Conservation (phyloP, 78 protist genomes). For the Anaeramoeba flamelloides region DNA sequence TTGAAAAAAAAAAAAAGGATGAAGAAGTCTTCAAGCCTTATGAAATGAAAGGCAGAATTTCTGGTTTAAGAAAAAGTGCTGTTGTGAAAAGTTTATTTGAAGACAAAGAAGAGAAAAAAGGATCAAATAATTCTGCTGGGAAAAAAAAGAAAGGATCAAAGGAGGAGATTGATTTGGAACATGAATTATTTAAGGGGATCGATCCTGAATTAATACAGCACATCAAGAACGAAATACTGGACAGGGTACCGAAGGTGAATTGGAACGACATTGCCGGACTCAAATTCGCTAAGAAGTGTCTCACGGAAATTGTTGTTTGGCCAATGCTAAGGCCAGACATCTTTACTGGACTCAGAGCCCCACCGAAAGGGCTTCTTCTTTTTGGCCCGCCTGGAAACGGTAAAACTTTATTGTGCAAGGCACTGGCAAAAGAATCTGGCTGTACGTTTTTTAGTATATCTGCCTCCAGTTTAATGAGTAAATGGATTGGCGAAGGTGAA, state of each 20-base stretch:
- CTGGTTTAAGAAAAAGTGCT: too few species aligned
- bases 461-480: neutral
- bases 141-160: too few species aligned
- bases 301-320: constrained; percentile 36
- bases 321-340: constrained; percentile 55
- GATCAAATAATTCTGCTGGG: too few species aligned
- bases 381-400: constrained; percentile 34
- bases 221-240: neutral
- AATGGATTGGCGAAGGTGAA: neutral
- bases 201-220: neutral
- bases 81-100: too few species aligned
- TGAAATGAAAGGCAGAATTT: too few species aligned
- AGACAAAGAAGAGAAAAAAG: too few species aligned
- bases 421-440: neutral
- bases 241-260: neutral
- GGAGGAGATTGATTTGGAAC: neutral
- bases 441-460: neutral
- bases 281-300: constrained; percentile 28
- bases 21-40: too few species aligned
- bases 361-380: constrained; percentile 53
- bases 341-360: constrained; percentile 42
- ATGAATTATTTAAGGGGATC: neutral
- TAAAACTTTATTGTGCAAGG: neutral
- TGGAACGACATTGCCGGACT: constrained; percentile 36
- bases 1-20: too few species aligned